phyloP scores from a whole-genome alignment of 1,139 yeast species.

The Suhomyces yuchorum region DNA sequence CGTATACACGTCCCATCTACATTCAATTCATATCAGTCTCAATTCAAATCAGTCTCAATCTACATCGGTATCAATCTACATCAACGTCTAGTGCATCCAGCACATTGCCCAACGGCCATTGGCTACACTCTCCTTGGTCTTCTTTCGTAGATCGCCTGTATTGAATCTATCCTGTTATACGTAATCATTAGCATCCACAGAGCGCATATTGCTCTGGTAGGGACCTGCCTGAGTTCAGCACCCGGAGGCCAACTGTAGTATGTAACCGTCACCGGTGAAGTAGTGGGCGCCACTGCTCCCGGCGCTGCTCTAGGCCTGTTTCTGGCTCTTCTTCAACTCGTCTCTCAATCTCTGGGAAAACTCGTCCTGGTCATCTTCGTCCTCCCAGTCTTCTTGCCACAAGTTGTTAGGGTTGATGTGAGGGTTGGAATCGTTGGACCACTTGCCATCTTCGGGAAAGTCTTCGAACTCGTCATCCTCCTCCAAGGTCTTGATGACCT shows the following conservation, averaged over 20 bases:
- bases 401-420: constrained; percentile 49
- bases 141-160: neutral
- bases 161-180: neutral
- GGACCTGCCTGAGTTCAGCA: neutral
- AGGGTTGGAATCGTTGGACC: constrained; percentile 42
- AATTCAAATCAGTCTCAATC: neutral
- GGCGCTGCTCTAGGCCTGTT: constrained; percentile 8
- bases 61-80: too few species aligned
- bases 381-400: constrained; percentile 98
- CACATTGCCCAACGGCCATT: too few species aligned
- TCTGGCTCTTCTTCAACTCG: constrained; percentile 38
- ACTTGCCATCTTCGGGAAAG: constrained; percentile 77
- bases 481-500: constrained; percentile 64
- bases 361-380: constrained; percentile 84
- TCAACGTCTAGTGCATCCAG: too few species aligned
- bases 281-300: too few species aligned
- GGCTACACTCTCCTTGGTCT: too few species aligned
- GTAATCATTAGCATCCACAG: neutral
- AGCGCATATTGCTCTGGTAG: neutral
- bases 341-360: constrained; percentile 69
- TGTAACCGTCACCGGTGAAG: too few species aligned
- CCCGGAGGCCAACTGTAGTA: neutral
- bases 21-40: neutral
- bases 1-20: too few species aligned
- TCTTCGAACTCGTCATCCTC: constrained; percentile 96